Conservation (phyloP, 495 filamentous ascomycete genomes). For the Tuber microsphaerosporum region DNA sequence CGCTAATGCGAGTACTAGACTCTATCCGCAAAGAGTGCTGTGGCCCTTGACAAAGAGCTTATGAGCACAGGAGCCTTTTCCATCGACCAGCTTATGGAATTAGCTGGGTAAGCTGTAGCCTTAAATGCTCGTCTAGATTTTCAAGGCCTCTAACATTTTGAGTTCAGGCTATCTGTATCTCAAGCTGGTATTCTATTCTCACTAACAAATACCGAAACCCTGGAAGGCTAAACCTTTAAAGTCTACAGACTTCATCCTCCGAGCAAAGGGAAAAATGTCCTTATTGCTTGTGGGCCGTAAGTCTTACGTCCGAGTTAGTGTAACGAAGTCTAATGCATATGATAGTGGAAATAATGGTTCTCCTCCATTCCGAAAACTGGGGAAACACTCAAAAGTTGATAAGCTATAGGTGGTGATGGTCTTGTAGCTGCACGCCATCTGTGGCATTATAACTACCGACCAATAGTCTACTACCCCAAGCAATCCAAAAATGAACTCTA, state of each 20-base stretch:
- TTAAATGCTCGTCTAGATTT: background rate
- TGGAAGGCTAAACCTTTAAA: conserved; percentile 36
- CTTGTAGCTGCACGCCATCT: conserved; percentile 92
- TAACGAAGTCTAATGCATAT: conserved; percentile 8
- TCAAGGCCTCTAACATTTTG: background rate
- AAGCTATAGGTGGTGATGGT: conserved; percentile 65
- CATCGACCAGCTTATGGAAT: conserved; percentile 93
- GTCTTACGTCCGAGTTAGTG: conserved; percentile 27
- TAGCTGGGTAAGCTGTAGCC: conserved; percentile 56
- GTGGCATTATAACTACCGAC: conserved; percentile 85
- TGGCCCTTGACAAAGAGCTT: conserved; percentile 82
- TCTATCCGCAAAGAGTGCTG: conserved; percentile 76
- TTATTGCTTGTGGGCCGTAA: conserved; percentile 88
- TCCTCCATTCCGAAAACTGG: background rate
- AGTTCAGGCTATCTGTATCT: conserved; percentile 64
- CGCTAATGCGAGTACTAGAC: conserved; percentile 50
- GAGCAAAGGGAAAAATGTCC: conserved; percentile 60
- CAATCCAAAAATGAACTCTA: conserved; percentile 83
- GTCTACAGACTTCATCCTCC: conserved; percentile 79
- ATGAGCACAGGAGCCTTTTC: conserved; percentile 91
- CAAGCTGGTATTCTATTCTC: conserved; percentile 64
- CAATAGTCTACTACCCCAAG: conserved; percentile 89
- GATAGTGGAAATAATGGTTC: conserved; percentile 15
- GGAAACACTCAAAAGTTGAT: conserved; percentile 2
- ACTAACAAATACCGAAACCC: background rate